Evolutionary conservation across 108 stramenopile genomes (phyloP).

Genomic region (Bacterosira constricta): DNA sequence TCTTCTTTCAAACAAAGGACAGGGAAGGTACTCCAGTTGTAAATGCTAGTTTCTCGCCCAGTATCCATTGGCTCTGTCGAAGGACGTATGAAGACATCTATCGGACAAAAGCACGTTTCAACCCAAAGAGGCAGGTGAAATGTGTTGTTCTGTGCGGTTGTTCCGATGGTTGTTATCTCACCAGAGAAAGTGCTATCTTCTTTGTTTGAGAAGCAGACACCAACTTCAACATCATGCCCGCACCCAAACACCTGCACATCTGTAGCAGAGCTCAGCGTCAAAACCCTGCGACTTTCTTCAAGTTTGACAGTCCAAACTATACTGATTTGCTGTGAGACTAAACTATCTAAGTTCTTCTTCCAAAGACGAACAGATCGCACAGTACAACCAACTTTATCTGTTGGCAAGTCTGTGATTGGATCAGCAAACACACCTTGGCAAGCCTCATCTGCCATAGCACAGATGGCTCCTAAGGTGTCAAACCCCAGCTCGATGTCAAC

Average conservation of each 20-base stretch:
- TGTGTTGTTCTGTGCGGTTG: neutral
- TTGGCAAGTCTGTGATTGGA: constrained; percentile 51
- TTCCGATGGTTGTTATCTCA: neutral
- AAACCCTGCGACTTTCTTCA: constrained; percentile 64
- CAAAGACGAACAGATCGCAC: constrained; percentile 38
- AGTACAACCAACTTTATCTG: constrained; percentile 57
- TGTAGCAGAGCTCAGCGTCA: constrained; percentile 69
- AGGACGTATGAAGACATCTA: constrained; percentile 5
- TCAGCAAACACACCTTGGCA: constrained; percentile 46
- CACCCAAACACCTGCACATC: constrained; percentile 46
- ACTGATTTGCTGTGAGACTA: constrained; percentile 23
- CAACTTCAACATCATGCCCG: constrained; percentile 55
- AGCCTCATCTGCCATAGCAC: neutral
- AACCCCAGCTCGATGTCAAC: constrained; percentile 58
- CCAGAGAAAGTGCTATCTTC: neutral
- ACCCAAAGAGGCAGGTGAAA: constrained; percentile 11
- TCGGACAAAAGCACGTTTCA: constrained; percentile 9
- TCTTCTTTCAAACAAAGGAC: neutral
- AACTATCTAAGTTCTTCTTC: neutral
- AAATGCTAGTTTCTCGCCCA: neutral
- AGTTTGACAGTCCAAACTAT: constrained; percentile 68
- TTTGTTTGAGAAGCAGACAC: constrained; percentile 25
- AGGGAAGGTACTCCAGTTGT: constrained; percentile 11
- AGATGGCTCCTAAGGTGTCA: neutral
- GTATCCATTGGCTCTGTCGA: neutral